Base-by-base conservation (phyloP, 2,329 filamentous ascomycete genomes). In the Talaromyces sp. region DNA sequence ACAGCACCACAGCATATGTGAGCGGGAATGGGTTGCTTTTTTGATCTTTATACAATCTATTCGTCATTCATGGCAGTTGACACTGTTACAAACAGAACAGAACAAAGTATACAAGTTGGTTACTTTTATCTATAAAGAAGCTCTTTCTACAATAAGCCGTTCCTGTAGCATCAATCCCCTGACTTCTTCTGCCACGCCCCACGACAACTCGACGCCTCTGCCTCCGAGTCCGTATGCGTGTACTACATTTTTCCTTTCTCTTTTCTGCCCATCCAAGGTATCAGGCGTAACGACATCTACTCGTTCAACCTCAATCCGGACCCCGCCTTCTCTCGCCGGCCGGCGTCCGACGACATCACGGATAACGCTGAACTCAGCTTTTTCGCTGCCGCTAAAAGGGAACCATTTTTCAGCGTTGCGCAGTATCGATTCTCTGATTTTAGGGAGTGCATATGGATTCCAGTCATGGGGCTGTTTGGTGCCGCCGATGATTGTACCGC, bases 401-500 rank as follows among this genome's bases (percentile, higher is more conserved):
- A 80, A 80, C 67, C 73, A 73, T 54, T 77, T 75, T 0, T 72
- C 71, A 50, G 74, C 77, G 12, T 75, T 75, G 2, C 66, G 64
- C 5, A 89, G 77, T 14, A 89, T 71, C 31, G 67, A 69, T 42
- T 76, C 71, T 18, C 85, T 75, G 0, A 81, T 81, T 51, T 80
- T 79, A 0, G 65, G 62, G 0, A 79, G 82, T 1, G 85, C 81
- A 16, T 78, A 73, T 0, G 79, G 70, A 52, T 83, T 77, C 83
- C 83, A 87, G 69, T 87, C 77, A 60, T 82, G 74, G 0, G 81
- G 79, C 68, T 89, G 82, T 69, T 88, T 89, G 7, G 87, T 89
- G 0, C 87, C 87, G 5, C 87, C 87, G 30, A 89, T 83, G 50
- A 89, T 78, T 0, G 87, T 89, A 4, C 87, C 87, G 4, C 87